A percentile compares a stretch with the other conserved stretches of the same genome.
Conservation (phyloP, 1,139 yeast species). For the Hyphopichia pseudoburtonii region DNA sequence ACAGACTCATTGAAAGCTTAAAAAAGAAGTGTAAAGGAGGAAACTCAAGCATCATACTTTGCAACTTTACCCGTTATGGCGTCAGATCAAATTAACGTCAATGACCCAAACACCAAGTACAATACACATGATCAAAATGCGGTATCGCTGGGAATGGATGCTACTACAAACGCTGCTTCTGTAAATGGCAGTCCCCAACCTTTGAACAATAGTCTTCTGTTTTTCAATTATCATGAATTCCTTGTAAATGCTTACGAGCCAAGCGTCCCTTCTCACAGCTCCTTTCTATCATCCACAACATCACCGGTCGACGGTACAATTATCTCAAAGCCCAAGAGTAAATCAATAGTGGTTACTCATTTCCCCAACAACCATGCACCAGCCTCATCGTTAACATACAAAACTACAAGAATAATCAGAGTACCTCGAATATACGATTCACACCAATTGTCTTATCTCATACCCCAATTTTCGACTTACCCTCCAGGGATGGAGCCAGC, state of each 20-base stretch:
- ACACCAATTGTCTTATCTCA: constrained; percentile 27
- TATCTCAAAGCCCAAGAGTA: constrained; percentile 7
- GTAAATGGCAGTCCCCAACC: no score
- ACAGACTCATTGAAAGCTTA: no score
- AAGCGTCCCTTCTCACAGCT: constrained; percentile 8
- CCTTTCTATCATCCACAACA: neutral
- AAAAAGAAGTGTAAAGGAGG: no score
- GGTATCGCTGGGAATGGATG: neutral
- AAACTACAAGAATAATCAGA: constrained; percentile 57
- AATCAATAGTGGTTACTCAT: constrained; percentile 54
- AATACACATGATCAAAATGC: neutral
- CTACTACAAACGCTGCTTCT: constrained; percentile 2
- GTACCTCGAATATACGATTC: constrained; percentile 54
- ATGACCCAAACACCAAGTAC: constrained; percentile 15
- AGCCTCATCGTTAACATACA: constrained; percentile 24
- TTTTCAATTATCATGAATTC: constrained; percentile 70
- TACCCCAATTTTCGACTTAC: constrained; percentile 59
- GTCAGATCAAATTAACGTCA: no score
- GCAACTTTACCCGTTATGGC: no score
- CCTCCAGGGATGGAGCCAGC: constrained; percentile 72
- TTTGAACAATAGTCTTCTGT: no score
- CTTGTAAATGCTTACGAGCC: constrained; percentile 34
- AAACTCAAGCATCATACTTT: no score
- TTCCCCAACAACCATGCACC: constrained; percentile 56
- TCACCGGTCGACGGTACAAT: neutral